Evolutionary conservation across 495 filamentous ascomycete genomes (phyloP), one percentile per base, ranked within the genome.

Genomic region (Penicillium mononematosum): DNA sequence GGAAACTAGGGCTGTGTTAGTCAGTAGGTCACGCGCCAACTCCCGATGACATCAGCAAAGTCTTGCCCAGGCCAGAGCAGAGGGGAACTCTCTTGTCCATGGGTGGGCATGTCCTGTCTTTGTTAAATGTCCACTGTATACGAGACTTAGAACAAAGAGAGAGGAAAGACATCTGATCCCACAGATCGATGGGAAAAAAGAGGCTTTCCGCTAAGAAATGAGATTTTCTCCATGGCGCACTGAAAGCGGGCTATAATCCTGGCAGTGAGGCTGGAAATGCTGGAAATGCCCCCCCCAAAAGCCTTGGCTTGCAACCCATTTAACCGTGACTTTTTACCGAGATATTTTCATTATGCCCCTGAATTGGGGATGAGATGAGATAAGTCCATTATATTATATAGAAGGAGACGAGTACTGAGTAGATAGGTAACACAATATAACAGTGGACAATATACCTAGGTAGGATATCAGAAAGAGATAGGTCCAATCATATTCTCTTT

Each of bases 31-130:
- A 49, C 46, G 25, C 46, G 46, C 29, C 46, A 22, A 9, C 5
- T 44, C 42, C 42, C 42, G 42, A 49, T 49, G 46, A 49, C 46
- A 49, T 36, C 46, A 49, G 25, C 22, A 45, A 29, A 4, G 25
- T 44, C 17, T 25, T 25, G 24, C 5, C 24, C 5, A 6, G 24
- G 22, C 22, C 22, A 24, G 22, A 24, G 22, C 22, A 24, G 22
- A 24, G 22, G 22, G 25, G 25, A 25, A 25, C 1, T 7, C 5
- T 27, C 25, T 27, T 4, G 3, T 27, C 25, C 25, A 27, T 27
- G 6, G 6, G 6, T 7, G 25, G 6, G 0, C 22, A 27, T 27
- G 0, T 27, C 27, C 7, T 29, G 27, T 29, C 27, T 29, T 29
- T 29, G 27, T 29, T 8, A 29, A 29, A 29, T 29, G 24, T 32